A percentile compares a stretch with the other conserved stretches of the same genome.
These are phyloP conservation scores for Herpotrichia juniperi DNA, from an alignment of 2,329 filamentous ascomycete genomes.

Conservation along the genomic window DNA sequence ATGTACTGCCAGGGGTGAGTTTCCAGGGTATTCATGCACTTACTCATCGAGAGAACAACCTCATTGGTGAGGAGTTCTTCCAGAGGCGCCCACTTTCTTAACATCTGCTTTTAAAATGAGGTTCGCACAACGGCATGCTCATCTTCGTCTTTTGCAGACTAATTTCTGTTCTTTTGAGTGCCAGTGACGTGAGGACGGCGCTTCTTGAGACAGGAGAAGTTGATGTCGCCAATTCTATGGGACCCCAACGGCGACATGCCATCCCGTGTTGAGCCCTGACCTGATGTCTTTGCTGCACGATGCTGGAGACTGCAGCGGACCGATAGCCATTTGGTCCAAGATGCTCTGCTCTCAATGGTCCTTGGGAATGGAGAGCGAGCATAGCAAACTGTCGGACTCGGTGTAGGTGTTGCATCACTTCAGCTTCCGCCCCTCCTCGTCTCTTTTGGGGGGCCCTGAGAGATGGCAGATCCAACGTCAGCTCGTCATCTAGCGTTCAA, in stretches of 20 bases:
- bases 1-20: neutral
- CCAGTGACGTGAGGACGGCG: slow-evolving; percentile 1
- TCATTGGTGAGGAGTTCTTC: slow-evolving; percentile 4
- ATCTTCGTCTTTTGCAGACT: slow-evolving; percentile 4
- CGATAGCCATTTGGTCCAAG: slow-evolving; percentile 7
- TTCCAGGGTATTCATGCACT: slow-evolving; percentile 7
- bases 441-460: slow-evolving; percentile 5
- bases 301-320: slow-evolving; percentile 14
- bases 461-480: slow-evolving; percentile 34
- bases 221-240: slow-evolving; percentile 5
- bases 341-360: slow-evolving; percentile 1
- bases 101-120: slow-evolving; percentile 1
- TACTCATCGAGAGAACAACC: slow-evolving; percentile 6
- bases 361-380: slow-evolving; percentile 1
- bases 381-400: slow-evolving; percentile 6
- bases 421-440: slow-evolving; percentile 9
- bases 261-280: slow-evolving; percentile 3
- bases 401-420: slow-evolving; percentile 5
- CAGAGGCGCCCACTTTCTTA: slow-evolving; percentile 7
- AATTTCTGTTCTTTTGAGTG: slow-evolving; percentile 9
- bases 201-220: slow-evolving; percentile 1
- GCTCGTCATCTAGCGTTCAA: slow-evolving; percentile 15
- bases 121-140: slow-evolving; percentile 1
- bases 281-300: slow-evolving; percentile 14
- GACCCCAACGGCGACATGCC: neutral